Evolutionary conservation across 768 basidiomycete genomes (phyloP).

Genomic region (Russula sp.): DNA sequence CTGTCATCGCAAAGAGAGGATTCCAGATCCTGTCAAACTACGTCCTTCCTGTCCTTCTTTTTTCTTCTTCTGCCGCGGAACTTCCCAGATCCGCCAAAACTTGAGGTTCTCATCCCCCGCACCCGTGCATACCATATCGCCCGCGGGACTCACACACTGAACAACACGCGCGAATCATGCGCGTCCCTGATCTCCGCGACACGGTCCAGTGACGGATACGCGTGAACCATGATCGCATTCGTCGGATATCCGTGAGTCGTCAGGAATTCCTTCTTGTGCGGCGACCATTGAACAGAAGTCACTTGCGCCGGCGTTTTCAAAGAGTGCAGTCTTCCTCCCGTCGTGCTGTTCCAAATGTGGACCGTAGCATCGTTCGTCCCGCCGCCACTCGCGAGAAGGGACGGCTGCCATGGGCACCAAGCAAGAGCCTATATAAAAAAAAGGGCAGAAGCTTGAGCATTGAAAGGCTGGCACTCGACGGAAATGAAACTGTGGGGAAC

Average conservation of each 20-base stretch:
- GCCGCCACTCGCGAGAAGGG: constrained; percentile 29
- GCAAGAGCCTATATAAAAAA: constrained; percentile 86
- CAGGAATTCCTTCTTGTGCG: constrained; percentile 83
- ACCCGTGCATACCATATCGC: constrained; percentile 88
- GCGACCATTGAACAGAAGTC: constrained; percentile 85
- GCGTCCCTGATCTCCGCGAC: constrained; percentile 87
- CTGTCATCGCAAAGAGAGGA: constrained; percentile 39
- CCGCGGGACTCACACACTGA: constrained; percentile 81
- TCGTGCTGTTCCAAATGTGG: constrained; percentile 88
- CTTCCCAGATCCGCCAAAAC: constrained; percentile 90
- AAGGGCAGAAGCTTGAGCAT: constrained; percentile 4
- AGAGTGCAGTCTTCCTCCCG: constrained; percentile 87
- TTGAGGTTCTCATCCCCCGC: constrained; percentile 96
- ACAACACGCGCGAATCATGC: constrained; percentile 88
- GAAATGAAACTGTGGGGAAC: background rate
- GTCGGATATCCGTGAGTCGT: constrained; percentile 95
- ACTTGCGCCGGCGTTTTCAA: constrained; percentile 87
- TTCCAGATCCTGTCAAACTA: constrained; percentile 35
- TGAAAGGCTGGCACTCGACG: background rate
- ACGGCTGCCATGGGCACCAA: constrained; percentile 91
- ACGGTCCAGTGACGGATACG: constrained; percentile 80
- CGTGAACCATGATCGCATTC: constrained; percentile 76
- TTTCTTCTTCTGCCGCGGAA: constrained; percentile 53
- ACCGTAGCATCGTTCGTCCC: constrained; percentile 92
- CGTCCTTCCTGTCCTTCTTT: constrained; percentile 42